A percentile compares a stretch with the other conserved stretches of the same genome.
Conservation (phyloP, 2,329 filamentous ascomycete species). For the Penicillium crustosum region DNA sequence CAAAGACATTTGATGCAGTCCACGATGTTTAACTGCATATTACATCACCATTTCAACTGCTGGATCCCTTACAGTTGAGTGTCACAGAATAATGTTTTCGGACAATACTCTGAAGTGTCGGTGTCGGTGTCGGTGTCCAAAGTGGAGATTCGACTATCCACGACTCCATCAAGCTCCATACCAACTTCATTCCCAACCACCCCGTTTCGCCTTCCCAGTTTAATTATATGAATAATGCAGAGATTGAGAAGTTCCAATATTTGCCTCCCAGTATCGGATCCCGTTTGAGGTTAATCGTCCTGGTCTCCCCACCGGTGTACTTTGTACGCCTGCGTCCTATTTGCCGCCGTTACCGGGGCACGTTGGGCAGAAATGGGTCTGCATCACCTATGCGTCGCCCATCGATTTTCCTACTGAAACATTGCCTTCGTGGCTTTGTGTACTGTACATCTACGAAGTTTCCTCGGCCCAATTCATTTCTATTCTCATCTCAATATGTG, state of each 20-base stretch:
- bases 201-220: slow-evolving; percentile 6
- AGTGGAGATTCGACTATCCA: slow-evolving; percentile 21
- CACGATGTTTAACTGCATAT: slow-evolving; percentile 7
- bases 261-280: slow-evolving; percentile 1
- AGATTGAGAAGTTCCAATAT: neutral
- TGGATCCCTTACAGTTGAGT: slow-evolving; percentile 13
- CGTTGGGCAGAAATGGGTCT: slow-evolving; percentile 33
- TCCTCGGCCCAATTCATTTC: neutral
- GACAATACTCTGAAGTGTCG: slow-evolving; percentile 22
- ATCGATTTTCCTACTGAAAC: slow-evolving; percentile 7
- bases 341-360: slow-evolving; percentile 25
- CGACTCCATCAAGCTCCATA: slow-evolving; percentile 12
- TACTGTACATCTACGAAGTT: neutral
- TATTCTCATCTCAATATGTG: neutral
- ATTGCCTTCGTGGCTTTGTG: slow-evolving; percentile 7
- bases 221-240: slow-evolving; percentile 7
- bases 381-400: slow-evolving; percentile 19
- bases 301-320: slow-evolving; percentile 23
- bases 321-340: slow-evolving; percentile 22
- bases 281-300: slow-evolving; percentile 13
- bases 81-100: slow-evolving; percentile 2
- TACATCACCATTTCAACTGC: slow-evolving; percentile 19
- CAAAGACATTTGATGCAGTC: slow-evolving; percentile 8
- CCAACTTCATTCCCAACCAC: slow-evolving; percentile 7
- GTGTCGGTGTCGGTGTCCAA: slow-evolving; percentile 20